Base-by-base conservation (phyloP, 257 asterid species). In the Haberlea rhodopensis region DNA sequence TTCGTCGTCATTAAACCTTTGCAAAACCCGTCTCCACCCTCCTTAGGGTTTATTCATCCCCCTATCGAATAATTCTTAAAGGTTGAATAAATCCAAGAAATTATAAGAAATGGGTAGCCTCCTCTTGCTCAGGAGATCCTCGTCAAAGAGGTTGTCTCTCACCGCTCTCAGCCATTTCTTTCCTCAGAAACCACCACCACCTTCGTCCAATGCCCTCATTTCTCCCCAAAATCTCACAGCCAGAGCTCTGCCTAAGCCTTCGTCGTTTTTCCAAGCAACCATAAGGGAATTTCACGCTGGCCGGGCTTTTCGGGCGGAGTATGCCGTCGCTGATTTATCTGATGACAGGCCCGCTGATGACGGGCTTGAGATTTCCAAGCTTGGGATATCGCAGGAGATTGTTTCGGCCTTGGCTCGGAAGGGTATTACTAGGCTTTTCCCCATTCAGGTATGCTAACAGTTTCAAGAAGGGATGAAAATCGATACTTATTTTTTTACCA, bases 301-400 rank as follows among this genome's bases (percentile, higher is more conserved):
- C 56, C 73, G 66, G 61, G 25, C 79, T 45, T 68, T 80, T 67
- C 55, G 71, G 65, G 82, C 83, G 5, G 83, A 80, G 1, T 73
- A 77, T 52, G 96, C 94, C 0, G 83, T 61, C n/a, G 96, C 86
- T 34, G 91, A 84, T 58, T 78, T 75, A 25, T 80, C 84, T 3
- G 91, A 80, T 37, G 76, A 78, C n/a, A 79, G 69, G 24, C 11
- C 74, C 18, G 57, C 74, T 2, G 96, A 82, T 34, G 96, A 90
- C 16, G 95, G 99, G 43, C 91, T 92, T n/a, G 97, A 89, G 77
- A 87, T 92, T 19, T 67, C 97, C 0, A 87, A 87, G 67, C 96
- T 92, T 27, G 97, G 94, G 59, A 85, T 92, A 69, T 65, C 91
- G 1, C 74, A 78, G 24, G 86, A 83, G 62, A 83, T 92, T 65